These are phyloP conservation scores for Stipa capillata DNA, from an alignment of 176 grass and related monocot genomes.

Conservation along the genomic window DNA sequence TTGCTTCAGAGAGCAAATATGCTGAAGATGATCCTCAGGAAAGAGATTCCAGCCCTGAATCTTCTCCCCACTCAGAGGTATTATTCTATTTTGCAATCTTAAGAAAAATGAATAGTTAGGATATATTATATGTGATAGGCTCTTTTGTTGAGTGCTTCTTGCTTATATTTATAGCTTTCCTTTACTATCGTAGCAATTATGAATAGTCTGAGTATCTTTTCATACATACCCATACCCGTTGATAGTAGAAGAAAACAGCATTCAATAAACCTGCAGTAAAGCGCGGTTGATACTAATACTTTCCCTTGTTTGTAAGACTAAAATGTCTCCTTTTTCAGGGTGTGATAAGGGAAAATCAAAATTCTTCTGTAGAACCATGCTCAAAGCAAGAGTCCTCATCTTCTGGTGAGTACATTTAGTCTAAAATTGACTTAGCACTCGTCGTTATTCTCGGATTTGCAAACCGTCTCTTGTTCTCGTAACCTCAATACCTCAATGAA, in stretches of 20 bases:
- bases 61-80: slow-evolving; percentile 57
- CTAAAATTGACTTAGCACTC: background rate
- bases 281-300: no score
- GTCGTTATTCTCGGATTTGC: background rate
- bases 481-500: slow-evolving; percentile 21
- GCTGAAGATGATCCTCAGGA: slow-evolving; percentile 29
- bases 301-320: background rate
- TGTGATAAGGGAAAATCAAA: slow-evolving; percentile 27
- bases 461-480: background rate
- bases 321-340: slow-evolving; percentile 40
- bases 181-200: background rate
- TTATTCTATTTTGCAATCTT: slow-evolving; percentile 13
- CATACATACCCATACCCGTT: background rate
- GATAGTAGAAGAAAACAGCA: background rate
- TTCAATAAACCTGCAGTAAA: background rate
- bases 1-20: slow-evolving; percentile 30
- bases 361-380: slow-evolving; percentile 29
- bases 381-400: slow-evolving; percentile 19
- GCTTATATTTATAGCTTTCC: background rate
- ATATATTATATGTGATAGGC: background rate
- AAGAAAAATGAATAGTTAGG: background rate
- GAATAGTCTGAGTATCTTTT: background rate
- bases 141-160: background rate
- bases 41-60: slow-evolving; percentile 31
- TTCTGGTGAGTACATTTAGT: slow-evolving; percentile 24